Base-by-base conservation (phyloP, 2,329 filamentous ascomycete species). In the Aureobasidium sp. region DNA sequence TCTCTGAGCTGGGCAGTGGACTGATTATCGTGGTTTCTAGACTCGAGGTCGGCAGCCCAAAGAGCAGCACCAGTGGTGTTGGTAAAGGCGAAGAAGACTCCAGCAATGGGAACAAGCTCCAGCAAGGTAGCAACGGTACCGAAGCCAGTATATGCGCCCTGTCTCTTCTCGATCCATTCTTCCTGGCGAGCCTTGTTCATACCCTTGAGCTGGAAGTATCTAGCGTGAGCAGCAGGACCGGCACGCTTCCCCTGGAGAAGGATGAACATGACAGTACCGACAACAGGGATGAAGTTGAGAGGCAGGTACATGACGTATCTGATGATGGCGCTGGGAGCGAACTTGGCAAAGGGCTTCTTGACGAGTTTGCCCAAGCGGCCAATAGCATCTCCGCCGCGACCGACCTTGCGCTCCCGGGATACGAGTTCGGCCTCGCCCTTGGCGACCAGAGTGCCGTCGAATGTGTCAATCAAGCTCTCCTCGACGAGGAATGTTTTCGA, bases 131-230 rank as follows among this genome's bases (percentile, higher is more conserved):
- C 88, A 2, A 90, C 84, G 62, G 96, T 89, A 7, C 92, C 95
- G 66, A 83, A 80, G 47, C 75, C 76, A 12, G 90, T 89, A 76
- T 96, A 97, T 23, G 89, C 87, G 6, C 84, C 90, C 62, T 83
- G 81, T 67, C 91, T 84, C 69, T 84, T 79, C 67, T 86, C 79
- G 26, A 96, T 77, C 81, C 87, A 95, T 53, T 86, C 80, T 51
- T 84, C 80, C 69, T 80, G 83, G 73, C 90, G 83, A 12, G 78
- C 78, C 32, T 79, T 75, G 47, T 83, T 84, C 90, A 91, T 96
- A 52, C 84, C 84, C 78, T 97, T 97, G 65, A 97, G 81, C 77
- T 96, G 90, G 74, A 96, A 97, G 76, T 96, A 97, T 76, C 94
- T 73, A 3, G 74, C 72, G 70, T 84, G 81, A 41, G 79, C 78